Conservation (phyloP, 2,329 filamentous ascomycete genomes). For the Phaeosphaeriaceae sp. region DNA sequence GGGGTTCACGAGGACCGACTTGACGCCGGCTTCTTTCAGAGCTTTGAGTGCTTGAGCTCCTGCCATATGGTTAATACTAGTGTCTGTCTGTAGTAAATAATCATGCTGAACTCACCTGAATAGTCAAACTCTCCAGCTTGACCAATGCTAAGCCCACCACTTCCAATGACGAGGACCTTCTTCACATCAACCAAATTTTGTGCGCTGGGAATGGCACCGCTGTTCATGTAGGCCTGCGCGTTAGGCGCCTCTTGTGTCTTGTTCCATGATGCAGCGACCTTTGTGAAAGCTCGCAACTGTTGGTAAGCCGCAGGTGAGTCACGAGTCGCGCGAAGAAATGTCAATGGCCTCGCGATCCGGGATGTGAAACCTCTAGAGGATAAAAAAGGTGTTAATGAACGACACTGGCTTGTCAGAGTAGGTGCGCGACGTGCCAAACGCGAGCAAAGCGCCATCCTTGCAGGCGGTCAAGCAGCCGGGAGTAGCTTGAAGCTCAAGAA, state of each 20-base stretch:
- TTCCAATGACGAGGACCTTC: constrained; percentile 96
- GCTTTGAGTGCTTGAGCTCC: constrained; percentile 96
- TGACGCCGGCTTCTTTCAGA: constrained; percentile 90
- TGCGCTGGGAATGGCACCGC: constrained; percentile 80
- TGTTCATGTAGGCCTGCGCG: constrained; percentile 86
- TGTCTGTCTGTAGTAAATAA: background rate
- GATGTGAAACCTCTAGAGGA: constrained; percentile 42
- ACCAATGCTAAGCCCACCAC: constrained; percentile 93
- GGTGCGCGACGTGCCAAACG: constrained; percentile 51
- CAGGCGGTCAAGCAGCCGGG: constrained; percentile 38
- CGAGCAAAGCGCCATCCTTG: constrained; percentile 49
- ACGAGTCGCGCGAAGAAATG: constrained; percentile 35
- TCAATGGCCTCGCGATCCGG: constrained; percentile 40
- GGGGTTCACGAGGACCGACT: constrained; percentile 93
- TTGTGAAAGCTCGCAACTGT: constrained; percentile 48
- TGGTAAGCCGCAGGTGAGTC: constrained; percentile 41
- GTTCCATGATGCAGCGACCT: constrained; percentile 42
- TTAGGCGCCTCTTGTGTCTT: constrained; percentile 74
- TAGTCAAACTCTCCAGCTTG: constrained; percentile 99
- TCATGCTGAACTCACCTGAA: constrained; percentile 68
- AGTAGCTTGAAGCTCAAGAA: constrained; percentile 42
- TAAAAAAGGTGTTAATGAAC: constrained; percentile 35
- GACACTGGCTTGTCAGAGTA: constrained; percentile 42
- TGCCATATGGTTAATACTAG: constrained; percentile 48
- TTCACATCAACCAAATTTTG: constrained; percentile 85